Conservation (phyloP, 164 flowering plant species). For the Vitis amurensis region DNA sequence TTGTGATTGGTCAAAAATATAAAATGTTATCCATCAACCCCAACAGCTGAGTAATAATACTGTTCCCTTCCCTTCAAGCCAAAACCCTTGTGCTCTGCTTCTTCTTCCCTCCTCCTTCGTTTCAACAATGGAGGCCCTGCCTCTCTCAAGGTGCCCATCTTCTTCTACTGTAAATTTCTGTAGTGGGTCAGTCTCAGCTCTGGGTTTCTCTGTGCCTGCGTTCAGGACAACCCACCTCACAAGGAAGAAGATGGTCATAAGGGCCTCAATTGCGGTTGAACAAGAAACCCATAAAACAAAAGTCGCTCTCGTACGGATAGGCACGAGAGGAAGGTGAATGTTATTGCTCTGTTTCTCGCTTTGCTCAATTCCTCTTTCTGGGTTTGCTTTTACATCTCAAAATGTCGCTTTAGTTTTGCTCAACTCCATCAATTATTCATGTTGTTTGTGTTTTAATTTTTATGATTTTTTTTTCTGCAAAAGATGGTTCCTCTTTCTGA, state of each 20-base stretch:
- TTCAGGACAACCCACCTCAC: constrained; percentile 16
- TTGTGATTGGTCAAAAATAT: no score
- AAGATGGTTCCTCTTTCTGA: no score
- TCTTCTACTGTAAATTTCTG: constrained; percentile 7
- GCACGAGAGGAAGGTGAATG: constrained; percentile 86
- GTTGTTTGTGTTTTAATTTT: neutral
- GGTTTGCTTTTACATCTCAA: neutral
- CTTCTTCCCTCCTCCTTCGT: neutral
- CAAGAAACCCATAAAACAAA: constrained; percentile 48
- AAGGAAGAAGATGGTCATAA: constrained; percentile 23
- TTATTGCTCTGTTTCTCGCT: neutral
- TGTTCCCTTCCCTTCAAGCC: no score
- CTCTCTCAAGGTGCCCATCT: constrained; percentile 2
- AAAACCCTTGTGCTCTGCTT: no score
- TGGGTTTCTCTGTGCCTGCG: constrained; percentile 38
- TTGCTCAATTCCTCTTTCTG: neutral
- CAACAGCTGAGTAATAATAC: no score
- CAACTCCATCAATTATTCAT: neutral
- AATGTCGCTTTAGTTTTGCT: constrained; percentile 5
- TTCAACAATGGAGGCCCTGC: constrained; percentile 15
- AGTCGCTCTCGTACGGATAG: constrained; percentile 68
- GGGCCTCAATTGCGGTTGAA: constrained; percentile 67
- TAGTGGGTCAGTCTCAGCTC: constrained; percentile 32
- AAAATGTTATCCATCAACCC: no score
- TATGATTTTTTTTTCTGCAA: neutral